A percentile compares a stretch with the other conserved stretches of the same genome.
Conservation (phyloP, 495 filamentous ascomycete genomes). For the Aspergillus sclerotioniger region DNA sequence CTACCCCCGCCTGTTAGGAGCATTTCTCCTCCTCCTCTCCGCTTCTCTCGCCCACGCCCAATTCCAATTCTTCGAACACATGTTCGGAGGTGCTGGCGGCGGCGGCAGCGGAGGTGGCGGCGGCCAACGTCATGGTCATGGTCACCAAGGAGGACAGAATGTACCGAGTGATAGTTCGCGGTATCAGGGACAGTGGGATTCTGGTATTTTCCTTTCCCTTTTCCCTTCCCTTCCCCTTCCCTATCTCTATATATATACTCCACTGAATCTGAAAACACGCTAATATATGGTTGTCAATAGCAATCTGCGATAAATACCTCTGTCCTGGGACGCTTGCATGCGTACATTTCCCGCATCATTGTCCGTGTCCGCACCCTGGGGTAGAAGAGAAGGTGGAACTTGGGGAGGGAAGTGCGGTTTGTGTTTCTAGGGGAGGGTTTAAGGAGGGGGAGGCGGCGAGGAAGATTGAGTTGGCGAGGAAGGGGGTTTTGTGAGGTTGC, state of each 20-base stretch:
- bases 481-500: constrained; percentile 67
- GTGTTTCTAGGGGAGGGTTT: constrained; percentile 79
- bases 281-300: constrained; percentile 31
- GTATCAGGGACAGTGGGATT: constrained; percentile 71
- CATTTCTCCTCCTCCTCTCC: constrained; percentile 49
- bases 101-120: constrained; percentile 16
- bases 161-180: constrained; percentile 71
- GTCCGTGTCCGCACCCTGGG: constrained; percentile 77
- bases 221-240: no score
- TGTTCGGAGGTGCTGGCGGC: constrained; percentile 58
- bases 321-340: constrained; percentile 87
- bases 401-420: constrained; percentile 76
- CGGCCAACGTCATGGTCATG: no score
- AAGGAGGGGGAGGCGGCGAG: constrained; percentile 69
- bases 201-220: no score
- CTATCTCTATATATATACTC: not conserved
- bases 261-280: no score
- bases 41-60: constrained; percentile 62
- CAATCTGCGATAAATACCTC: constrained; percentile 84
- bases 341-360: constrained; percentile 92
- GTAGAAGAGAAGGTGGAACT: constrained; percentile 89
- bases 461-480: constrained; percentile 78
- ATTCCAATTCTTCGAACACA: constrained; percentile 89
- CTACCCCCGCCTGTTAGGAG: constrained; percentile 32
- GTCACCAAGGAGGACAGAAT: constrained; percentile 65